Evolutionary conservation across 148 eudicot species (phyloP).

Genomic region (Cornus kousa): DNA sequence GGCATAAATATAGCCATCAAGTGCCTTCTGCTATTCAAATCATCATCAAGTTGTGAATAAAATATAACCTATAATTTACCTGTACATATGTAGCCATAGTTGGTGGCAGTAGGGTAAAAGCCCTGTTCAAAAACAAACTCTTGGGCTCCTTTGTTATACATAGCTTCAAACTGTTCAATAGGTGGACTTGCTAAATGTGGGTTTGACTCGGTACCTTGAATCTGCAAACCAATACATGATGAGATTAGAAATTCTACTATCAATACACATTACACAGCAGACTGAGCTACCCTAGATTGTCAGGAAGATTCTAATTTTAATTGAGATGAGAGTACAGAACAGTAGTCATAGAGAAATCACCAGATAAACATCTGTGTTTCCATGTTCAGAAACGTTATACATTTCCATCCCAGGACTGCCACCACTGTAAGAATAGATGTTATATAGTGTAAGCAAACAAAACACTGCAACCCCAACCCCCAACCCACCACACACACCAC

Average conservation of each 20-base stretch:
- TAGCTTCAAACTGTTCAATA: conserved; percentile 43
- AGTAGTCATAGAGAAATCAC: conserved; percentile 21
- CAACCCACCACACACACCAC: too few species aligned
- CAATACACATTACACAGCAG: not conserved
- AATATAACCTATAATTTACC: conserved; percentile 31
- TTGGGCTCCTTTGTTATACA: conserved; percentile 62
- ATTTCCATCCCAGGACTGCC: conserved; percentile 48
- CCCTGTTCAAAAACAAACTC: conserved; percentile 73
- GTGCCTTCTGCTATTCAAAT: not conserved
- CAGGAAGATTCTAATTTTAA: not conserved
- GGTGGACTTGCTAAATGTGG: conserved; percentile 37
- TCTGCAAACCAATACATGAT: conserved; percentile 31
- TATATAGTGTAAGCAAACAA: not conserved
- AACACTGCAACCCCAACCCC: too few species aligned
- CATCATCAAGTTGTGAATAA: not conserved
- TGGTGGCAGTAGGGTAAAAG: conserved; percentile 68
- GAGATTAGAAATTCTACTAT: not conserved
- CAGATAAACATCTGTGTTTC: conserved; percentile 50
- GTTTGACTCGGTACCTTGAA: conserved; percentile 52
- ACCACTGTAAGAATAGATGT: conserved; percentile 23
- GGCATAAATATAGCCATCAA: not conserved
- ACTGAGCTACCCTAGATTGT: not conserved
- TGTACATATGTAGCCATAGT: conserved; percentile 81
- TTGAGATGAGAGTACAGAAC: not conserved
- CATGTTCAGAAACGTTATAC: conserved; percentile 46